A percentile compares a stretch with the other conserved stretches of the same genome.
Conservation (phyloP, 2,329 filamentous ascomycete species). For the Scopulariopsis brevicaulis region DNA sequence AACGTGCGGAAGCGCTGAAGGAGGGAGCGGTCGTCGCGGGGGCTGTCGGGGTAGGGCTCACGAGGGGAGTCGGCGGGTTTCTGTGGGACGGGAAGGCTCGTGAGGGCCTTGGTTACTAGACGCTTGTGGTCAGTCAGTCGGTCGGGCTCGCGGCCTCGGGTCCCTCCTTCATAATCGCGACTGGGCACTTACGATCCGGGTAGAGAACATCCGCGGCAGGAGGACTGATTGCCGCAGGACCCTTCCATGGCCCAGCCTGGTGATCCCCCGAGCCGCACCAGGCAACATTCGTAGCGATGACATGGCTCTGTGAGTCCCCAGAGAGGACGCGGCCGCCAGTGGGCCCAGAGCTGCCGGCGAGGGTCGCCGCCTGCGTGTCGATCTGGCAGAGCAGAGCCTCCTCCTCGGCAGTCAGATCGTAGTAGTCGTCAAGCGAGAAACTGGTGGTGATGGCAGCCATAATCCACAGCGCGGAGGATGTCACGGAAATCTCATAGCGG, state of each 20-base stretch:
- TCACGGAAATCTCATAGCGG: neutral
- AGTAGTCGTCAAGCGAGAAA: neutral
- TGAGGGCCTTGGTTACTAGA: slow-evolving; percentile 43
- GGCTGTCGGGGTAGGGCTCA: slow-evolving; percentile 7
- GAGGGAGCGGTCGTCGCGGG: slow-evolving; percentile 34
- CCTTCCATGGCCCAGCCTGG: neutral
- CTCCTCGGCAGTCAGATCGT: slow-evolving; percentile 21
- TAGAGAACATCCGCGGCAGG: slow-evolving; percentile 22
- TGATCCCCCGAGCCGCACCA: neutral
- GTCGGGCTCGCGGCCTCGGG: slow-evolving; percentile 7
- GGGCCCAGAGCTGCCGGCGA: no score
- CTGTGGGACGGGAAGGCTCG: neutral
- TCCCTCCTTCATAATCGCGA: slow-evolving; percentile 4
- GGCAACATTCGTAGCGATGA: neutral
- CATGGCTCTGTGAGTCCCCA: neutral
- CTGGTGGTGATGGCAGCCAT: neutral
- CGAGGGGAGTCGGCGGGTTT: slow-evolving; percentile 10
- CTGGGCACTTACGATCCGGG: slow-evolving; percentile 37
- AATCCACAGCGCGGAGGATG: neutral
- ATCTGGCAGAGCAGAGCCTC: slow-evolving; percentile 27
- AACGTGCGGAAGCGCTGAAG: slow-evolving; percentile 68
- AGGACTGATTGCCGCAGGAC: neutral
- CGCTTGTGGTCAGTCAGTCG: slow-evolving; percentile 56
- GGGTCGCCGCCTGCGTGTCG: slow-evolving; percentile 9
- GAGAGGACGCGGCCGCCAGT: neutral